A percentile compares a stretch with the other conserved stretches of the same genome.
Evolutionary conservation across 768 basidiomycete genomes (phyloP).

Genomic region (Mycena amicta): DNA sequence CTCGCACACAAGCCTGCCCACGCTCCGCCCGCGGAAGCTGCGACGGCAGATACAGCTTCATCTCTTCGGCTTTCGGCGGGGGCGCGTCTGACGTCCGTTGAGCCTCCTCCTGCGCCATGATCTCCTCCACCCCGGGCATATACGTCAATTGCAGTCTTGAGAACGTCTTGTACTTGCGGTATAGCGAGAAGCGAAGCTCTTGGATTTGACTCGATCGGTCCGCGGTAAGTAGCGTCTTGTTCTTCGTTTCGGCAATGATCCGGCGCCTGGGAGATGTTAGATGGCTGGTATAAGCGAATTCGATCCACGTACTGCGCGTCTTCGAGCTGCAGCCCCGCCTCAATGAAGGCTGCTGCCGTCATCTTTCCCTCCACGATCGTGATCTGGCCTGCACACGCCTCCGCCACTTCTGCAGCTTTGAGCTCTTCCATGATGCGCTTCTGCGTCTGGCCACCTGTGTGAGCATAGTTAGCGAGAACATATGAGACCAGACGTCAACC

Average conservation of each 20-base stretch:
- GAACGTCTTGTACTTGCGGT: slow-evolving; percentile 9
- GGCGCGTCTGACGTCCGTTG: background rate
- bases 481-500: background rate
- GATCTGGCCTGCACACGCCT: background rate
- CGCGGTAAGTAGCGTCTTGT: background rate
- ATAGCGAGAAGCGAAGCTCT: slow-evolving; percentile 8
- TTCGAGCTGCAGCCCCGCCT: slow-evolving; percentile 5
- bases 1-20: background rate
- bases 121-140: slow-evolving; percentile 9
- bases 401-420: background rate
- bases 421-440: slow-evolving; percentile 1
- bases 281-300: background rate
- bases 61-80: slow-evolving; percentile 6
- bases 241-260: background rate
- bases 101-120: slow-evolving; percentile 1
- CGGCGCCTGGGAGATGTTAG: background rate
- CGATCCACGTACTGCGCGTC: slow-evolving; percentile 15
- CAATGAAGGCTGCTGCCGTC: slow-evolving; percentile 5
- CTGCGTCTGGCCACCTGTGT: background rate
- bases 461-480: background rate
- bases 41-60: slow-evolving; percentile 8
- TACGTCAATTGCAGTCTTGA: background rate
- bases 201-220: slow-evolving; percentile 4
- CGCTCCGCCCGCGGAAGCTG: background rate
- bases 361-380: background rate